phyloP scores from a whole-genome alignment of 768 basidiomycete species.

The Rhizopogon rudus region DNA sequence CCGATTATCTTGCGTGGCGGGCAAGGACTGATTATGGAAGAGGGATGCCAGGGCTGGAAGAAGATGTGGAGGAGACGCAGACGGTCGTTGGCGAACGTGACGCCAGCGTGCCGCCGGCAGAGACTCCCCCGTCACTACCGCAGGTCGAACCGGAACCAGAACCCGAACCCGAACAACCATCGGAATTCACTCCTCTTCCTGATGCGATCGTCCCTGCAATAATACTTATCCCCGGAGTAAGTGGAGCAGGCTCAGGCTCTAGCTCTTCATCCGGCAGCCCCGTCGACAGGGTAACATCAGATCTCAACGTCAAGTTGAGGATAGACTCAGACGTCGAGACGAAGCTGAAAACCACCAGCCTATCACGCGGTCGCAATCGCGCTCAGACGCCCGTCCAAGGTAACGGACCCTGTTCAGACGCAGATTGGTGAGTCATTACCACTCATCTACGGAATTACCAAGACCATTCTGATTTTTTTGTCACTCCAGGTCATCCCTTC shows the following conservation, averaged over 20 bases:
- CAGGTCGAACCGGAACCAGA: slow-evolving; percentile 2
- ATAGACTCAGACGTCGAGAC: background rate
- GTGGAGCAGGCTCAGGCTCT: slow-evolving; percentile 32
- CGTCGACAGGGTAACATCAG: slow-evolving; percentile 22
- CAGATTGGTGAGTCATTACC: slow-evolving; percentile 39
- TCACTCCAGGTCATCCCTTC: slow-evolving; percentile 27
- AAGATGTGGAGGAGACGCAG: background rate
- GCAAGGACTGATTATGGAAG: background rate
- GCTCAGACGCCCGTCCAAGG: slow-evolving; percentile 51
- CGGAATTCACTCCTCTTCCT: background rate
- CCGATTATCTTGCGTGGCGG: slow-evolving; percentile 19
- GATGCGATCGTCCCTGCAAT: background rate
- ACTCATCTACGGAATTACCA: background rate
- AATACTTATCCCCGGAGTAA: background rate
- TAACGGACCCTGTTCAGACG: slow-evolving; percentile 30
- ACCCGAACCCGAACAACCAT: slow-evolving; percentile 3
- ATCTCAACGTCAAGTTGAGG: background rate
- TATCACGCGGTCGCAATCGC: slow-evolving; percentile 48
- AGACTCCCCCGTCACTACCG: background rate
- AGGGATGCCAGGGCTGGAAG: background rate
- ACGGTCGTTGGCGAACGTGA: slow-evolving; percentile 4
- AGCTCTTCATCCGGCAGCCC: slow-evolving; percentile 49
- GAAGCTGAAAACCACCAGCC: slow-evolving; percentile 25
- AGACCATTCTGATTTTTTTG: background rate
- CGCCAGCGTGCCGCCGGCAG: background rate